phyloP scores from a whole-genome alignment of 495 filamentous ascomycete genomes.

The Chaetomium tenue region DNA sequence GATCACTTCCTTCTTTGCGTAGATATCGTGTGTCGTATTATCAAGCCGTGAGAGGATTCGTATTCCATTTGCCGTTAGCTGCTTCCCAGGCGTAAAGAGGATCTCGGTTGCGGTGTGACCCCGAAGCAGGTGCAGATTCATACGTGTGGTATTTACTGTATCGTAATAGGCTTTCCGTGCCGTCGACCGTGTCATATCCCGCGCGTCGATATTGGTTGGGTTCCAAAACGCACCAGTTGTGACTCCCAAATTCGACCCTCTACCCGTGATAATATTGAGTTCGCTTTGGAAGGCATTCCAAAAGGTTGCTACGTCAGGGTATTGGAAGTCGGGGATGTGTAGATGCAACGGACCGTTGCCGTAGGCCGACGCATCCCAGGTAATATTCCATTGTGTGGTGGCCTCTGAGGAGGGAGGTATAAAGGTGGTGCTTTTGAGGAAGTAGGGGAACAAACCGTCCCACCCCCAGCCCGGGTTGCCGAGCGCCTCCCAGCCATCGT shows the following conservation, averaged over 20 bases:
- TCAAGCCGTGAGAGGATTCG: neutral
- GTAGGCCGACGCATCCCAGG: no score
- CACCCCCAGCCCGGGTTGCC: constrained; percentile 60
- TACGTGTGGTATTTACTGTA: constrained; percentile 12
- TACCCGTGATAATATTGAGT: no score
- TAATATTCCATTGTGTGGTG: no score
- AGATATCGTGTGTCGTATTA: constrained; percentile 22
- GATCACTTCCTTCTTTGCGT: constrained; percentile 49
- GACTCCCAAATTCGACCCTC: no score
- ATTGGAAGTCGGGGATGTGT: no score
- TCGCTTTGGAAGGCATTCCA: no score
- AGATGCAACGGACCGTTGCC: no score
- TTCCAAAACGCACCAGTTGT: neutral
- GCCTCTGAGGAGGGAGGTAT: neutral
- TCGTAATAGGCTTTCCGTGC: constrained; percentile 28
- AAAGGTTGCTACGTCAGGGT: no score
- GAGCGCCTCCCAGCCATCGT: constrained; percentile 59
- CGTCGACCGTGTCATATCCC: constrained; percentile 20
- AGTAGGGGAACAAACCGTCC: constrained; percentile 43
- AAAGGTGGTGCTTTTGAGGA: constrained; percentile 41
- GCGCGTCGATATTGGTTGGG: neutral
- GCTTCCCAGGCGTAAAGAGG: no score
- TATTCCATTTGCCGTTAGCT: constrained; percentile 32
- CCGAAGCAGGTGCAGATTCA: constrained; percentile 44
- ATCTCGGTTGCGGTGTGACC: neutral